Base-by-base conservation (phyloP, 2,329 filamentous ascomycete genomes). In the Phyllosticta citriasiana region DNA sequence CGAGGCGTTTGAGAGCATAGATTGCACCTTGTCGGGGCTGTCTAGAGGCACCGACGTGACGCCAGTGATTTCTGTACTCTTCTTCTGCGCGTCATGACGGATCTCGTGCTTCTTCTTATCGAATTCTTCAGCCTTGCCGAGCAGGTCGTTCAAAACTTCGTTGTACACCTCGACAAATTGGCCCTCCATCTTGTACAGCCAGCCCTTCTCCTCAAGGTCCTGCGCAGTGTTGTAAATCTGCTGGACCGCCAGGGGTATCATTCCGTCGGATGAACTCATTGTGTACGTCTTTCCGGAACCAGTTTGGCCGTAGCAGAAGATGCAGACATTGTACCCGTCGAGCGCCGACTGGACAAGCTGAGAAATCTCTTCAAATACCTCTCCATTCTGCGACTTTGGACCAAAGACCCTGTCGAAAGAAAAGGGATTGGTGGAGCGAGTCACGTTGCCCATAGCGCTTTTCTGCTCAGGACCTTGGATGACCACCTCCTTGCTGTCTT, bases 91-190 rank as follows among this genome's bases (percentile, higher is more conserved):
- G 69, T 97, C 93, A 66, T 97, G 94, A 1, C 89, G 85, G 62
- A 97, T 93, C 68, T 96, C 90, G 57, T 93, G 87, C 76, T 90
- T 96, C 76, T 88, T 90, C 76, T 88, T 90, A 64, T 87, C 84
- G 57, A 91, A 81, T 22, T 87, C 82, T 60, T 88, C 86, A 0
- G 87, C 84, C 60, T 82, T 83, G 12, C 87, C 86, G 3, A 99
- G 82, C 14, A 99, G 77, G 72, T 99, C 94, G 71, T 97, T 91
- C 65, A 99, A 82, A 64, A 95, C 94, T 72, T 99, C 94, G 65
- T 99, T 97, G 82, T 99, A 99, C 5, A 99, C 94, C 71, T 99
- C 94, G 14, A 97, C 86, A 70, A 99, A 99, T 61, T 87, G 92
- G 6, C 94, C 94, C 71, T 96, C 89, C 85, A 99, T 96, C 0